phyloP scores from a whole-genome alignment of 306 rosid genomes.

The Cicer pinnatifidum region DNA sequence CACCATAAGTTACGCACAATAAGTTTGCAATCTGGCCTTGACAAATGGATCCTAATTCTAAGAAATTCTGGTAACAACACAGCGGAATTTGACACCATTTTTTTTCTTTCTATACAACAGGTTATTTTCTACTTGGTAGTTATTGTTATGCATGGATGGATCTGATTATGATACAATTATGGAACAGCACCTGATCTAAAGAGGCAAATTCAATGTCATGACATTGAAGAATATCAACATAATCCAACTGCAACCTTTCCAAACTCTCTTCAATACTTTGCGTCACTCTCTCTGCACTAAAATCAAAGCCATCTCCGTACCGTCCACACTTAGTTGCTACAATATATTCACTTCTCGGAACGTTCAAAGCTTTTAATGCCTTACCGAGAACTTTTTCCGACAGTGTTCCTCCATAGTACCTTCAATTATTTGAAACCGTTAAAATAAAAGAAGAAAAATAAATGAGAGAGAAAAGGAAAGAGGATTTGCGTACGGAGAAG shows the following conservation, averaged over 20 bases:
- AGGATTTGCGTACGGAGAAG: conserved; percentile 69
- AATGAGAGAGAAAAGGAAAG: not conserved
- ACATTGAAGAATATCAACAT: conserved; percentile 88
- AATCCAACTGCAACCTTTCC: conserved; percentile 82
- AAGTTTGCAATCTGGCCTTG: no score
- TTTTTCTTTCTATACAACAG: no score
- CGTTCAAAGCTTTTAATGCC: conserved; percentile 71
- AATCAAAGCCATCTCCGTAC: conserved; percentile 81
- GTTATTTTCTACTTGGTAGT: no score
- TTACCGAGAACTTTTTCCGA: conserved; percentile 88
- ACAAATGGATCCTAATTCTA: no score
- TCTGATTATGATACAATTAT: no score
- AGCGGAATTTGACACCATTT: no score
- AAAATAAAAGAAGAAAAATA: not conserved
- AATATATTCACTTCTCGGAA: conserved; percentile 71
- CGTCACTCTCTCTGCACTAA: conserved; percentile 84
- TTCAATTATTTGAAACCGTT: conserved; percentile 23
- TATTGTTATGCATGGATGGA: no score
- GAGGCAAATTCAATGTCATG: conserved; percentile 93
- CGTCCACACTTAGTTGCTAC: conserved; percentile 94
- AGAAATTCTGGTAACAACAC: no score
- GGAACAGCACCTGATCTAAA: conserved; percentile 68
- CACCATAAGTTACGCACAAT: no score
- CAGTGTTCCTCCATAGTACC: conserved; percentile 82
- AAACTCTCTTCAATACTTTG: conserved; percentile 91